Evolutionary conservation across 1,139 yeast species (phyloP).

Genomic region (Pichiaceae sp.): DNA sequence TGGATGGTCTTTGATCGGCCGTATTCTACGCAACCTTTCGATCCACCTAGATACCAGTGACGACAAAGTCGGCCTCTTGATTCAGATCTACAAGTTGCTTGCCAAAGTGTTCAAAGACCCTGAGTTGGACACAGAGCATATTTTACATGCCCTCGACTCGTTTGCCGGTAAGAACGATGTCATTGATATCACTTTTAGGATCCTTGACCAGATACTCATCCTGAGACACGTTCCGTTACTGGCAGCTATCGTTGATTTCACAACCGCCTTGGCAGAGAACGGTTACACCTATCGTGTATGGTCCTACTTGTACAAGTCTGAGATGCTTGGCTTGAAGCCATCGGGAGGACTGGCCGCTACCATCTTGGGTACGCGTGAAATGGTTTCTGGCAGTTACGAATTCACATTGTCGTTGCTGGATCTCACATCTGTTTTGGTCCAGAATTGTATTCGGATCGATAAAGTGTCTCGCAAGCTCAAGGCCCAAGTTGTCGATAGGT

Average conservation of each 20-base stretch:
- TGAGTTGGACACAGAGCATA: constrained; percentile 34
- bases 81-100: constrained; percentile 32
- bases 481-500: constrained; percentile 45
- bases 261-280: constrained; percentile 36
- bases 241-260: constrained; percentile 40
- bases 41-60: constrained; percentile 28
- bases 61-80: constrained; percentile 44
- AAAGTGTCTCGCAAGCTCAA: constrained; percentile 37
- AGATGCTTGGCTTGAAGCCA: constrained; percentile 56
- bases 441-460: constrained; percentile 38
- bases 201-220: constrained; percentile 63
- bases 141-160: constrained; percentile 47
- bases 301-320: constrained; percentile 66
- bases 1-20: constrained; percentile 84
- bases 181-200: constrained; percentile 54
- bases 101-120: constrained; percentile 25
- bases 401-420: constrained; percentile 56
- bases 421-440: constrained; percentile 45
- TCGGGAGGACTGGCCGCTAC: constrained; percentile 60
- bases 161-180: constrained; percentile 63
- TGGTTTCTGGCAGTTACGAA: constrained; percentile 56
- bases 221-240: constrained; percentile 42
- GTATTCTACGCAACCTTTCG: constrained; percentile 60
- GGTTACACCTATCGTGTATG: constrained; percentile 63
- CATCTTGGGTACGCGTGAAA: constrained; percentile 66